Conservation (phyloP, 148 eudicot species). For the Oxyria digyna region DNA sequence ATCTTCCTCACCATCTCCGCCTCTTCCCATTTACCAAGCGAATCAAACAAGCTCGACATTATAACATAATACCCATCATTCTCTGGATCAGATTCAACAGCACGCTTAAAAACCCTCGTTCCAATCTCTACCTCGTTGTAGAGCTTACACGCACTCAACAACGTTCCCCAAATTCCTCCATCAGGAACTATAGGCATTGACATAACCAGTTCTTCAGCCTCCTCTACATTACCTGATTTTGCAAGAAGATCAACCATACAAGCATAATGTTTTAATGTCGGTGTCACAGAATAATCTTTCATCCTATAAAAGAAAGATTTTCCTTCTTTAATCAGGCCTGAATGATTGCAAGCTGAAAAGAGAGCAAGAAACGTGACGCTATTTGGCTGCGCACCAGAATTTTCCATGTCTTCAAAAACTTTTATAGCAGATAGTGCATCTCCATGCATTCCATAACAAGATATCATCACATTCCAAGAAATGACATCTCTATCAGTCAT, state of each 20-base stretch:
- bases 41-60: conserved; percentile 44
- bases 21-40: conserved; percentile 49
- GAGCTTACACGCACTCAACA: conserved; percentile 58
- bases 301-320: conserved; percentile 37
- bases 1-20: conserved; percentile 40
- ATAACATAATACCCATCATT: conserved; percentile 61
- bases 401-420: conserved; percentile 43
- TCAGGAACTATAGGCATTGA: conserved; percentile 65
- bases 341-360: conserved; percentile 54
- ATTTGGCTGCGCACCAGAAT: conserved; percentile 33
- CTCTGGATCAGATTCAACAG: conserved; percentile 49
- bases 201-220: conserved; percentile 50
- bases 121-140: conserved; percentile 46
- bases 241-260: conserved; percentile 68
- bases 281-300: conserved; percentile 29
- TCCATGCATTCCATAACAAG: conserved; percentile 67
- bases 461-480: conserved; percentile 73
- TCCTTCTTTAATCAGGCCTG: conserved; percentile 39
- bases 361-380: conserved; percentile 57
- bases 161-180: conserved; percentile 67
- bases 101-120: conserved; percentile 41
- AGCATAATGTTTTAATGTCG: conserved; percentile 56
- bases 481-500: conserved; percentile 45
- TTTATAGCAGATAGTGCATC: conserved; percentile 41
- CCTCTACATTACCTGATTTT: conserved; percentile 42